phyloP scores from a whole-genome alignment of 1,284 basidiomycete species.

The Papiliotrema nemorosa region DNA sequence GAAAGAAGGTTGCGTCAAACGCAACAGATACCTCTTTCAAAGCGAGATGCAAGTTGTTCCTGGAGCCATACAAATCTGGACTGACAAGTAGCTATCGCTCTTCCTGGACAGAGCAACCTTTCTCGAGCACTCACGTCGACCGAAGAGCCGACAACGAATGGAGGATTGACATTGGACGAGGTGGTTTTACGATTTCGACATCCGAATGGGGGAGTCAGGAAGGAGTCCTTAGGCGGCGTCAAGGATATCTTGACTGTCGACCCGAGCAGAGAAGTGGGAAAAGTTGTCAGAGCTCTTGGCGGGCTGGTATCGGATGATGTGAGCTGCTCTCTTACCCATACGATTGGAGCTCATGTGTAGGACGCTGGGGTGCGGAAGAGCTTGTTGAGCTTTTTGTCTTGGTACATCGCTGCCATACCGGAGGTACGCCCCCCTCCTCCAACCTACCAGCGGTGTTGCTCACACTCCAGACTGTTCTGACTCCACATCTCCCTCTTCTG shows the following conservation, averaged over 20 bases:
- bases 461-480: constrained; percentile 57
- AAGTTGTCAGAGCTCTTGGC: constrained; percentile 64
- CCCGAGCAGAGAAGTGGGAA: constrained; percentile 59
- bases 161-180: constrained; percentile 73
- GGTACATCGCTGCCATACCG: constrained; percentile 67
- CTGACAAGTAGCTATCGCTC: constrained; percentile 66
- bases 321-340: constrained; percentile 10
- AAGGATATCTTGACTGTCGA: constrained; percentile 71
- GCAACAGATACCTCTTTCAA: constrained; percentile 95
- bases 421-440: constrained; percentile 50
- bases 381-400: constrained; percentile 54
- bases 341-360: constrained; percentile 24
- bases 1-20: constrained; percentile 77
- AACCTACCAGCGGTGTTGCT: constrained; percentile 4
- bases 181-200: constrained; percentile 77
- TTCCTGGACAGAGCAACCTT: constrained; percentile 71
- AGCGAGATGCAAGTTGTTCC: constrained; percentile 64
- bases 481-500: constrained; percentile 68
- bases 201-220: constrained; percentile 70
- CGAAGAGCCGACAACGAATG: constrained; percentile 70
- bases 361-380: constrained; percentile 52
- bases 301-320: constrained; percentile 80
- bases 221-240: constrained; percentile 77
- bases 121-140: constrained; percentile 28
- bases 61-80: background rate